phyloP scores from a whole-genome alignment of 2,329 filamentous ascomycete species.

The Cladosporium sp. region DNA sequence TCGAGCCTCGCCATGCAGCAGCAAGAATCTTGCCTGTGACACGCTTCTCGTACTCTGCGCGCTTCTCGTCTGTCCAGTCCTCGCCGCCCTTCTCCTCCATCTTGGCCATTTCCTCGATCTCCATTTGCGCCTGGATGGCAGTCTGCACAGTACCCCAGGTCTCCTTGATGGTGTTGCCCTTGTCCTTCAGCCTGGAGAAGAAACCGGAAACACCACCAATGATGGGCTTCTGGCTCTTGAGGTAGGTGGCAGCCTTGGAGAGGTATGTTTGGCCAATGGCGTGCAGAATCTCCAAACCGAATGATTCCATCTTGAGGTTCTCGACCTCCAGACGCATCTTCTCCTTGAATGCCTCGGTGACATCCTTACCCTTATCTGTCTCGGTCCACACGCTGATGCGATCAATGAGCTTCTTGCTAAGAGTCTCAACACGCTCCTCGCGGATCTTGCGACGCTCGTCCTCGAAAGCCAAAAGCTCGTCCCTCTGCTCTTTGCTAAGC shows the following conservation, averaged over 20 bases:
- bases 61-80: conserved; percentile 97
- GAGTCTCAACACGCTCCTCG: conserved; percentile 83
- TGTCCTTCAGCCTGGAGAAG: conserved; percentile 91
- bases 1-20: conserved; percentile 92
- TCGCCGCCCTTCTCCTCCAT: conserved; percentile 92
- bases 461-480: conserved; percentile 87
- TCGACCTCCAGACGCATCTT: conserved; percentile 95
- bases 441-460: conserved; percentile 79
- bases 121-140: conserved; percentile 95
- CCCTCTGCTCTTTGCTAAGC: conserved; percentile 86
- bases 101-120: conserved; percentile 98
- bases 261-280: conserved; percentile 91
- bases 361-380: conserved; percentile 83
- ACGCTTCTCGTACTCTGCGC: conserved; percentile 89
- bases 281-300: conserved; percentile 93
- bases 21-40: conserved; percentile 98
- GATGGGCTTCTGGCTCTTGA: conserved; percentile 96
- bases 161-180: conserved; percentile 94
- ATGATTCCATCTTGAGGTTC: conserved; percentile 99
- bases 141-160: conserved; percentile 98
- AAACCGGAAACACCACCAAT: conserved; percentile 81
- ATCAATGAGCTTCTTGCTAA: conserved; percentile 83
- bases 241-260: conserved; percentile 79
- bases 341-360: conserved; percentile 86
- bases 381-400: conserved; percentile 95